Evolutionary conservation across 306 rosid genomes (phyloP).

Genomic region (Citrullus colocynthis): DNA sequence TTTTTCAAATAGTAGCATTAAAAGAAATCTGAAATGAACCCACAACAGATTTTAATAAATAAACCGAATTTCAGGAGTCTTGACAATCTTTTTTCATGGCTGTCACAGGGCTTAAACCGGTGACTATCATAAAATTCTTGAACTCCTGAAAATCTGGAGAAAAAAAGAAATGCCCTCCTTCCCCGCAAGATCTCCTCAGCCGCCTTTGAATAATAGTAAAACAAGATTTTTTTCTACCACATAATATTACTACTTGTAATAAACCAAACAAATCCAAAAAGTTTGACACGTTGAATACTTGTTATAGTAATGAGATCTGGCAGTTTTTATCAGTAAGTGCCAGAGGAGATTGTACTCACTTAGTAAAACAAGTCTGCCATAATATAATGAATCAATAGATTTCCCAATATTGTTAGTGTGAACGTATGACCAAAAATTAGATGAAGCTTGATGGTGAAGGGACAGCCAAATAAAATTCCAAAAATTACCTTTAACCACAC

Average conservation of each 20-base stretch:
- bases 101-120: not conserved
- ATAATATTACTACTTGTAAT: not conserved
- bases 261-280: not conserved
- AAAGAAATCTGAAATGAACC: conserved; percentile 4
- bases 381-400: not conserved
- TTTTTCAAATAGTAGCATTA: not conserved
- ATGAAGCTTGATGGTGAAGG: not conserved
- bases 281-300: not conserved
- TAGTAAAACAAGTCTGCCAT: not conserved
- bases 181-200: not conserved
- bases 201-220: not conserved
- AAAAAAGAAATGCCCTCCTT: not conserved
- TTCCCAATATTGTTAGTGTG: not conserved
- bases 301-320: not conserved
- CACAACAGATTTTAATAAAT: not conserved
- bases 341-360: not conserved
- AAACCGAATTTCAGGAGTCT: not conserved
- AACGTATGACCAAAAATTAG: not conserved
- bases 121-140: not conserved
- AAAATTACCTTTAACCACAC: conserved; percentile 86
- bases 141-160: not conserved
- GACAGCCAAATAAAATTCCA: not conserved
- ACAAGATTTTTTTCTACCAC: not conserved
- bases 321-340: not conserved
- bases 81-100: not conserved